Percentiles rank a stretch among this genome's conserved stretches.
phyloP scores from a whole-genome alignment of 371 early-diverging fungal species.

The Apophysomyces sp. region DNA sequence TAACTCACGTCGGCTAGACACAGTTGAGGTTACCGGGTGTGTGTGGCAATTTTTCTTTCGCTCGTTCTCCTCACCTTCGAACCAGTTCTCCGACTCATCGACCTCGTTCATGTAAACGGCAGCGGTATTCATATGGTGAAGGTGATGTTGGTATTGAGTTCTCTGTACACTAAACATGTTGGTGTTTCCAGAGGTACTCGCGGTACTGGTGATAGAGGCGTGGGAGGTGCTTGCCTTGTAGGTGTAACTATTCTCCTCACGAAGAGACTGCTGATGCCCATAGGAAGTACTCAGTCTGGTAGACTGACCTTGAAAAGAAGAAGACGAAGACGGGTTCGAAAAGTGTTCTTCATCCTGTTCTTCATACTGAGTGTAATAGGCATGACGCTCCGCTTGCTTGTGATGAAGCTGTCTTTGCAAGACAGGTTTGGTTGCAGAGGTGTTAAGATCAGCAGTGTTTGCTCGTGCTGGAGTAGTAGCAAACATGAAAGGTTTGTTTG shows the following conservation, averaged over 20 bases:
- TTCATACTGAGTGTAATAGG: neutral
- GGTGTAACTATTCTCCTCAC: neutral
- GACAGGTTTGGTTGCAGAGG: slow-evolving; percentile 8
- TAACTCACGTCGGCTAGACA: neutral
- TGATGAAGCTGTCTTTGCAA: slow-evolving; percentile 8
- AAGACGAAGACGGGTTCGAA: neutral
- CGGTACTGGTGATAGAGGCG: neutral
- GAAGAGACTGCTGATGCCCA: neutral
- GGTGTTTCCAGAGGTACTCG: neutral
- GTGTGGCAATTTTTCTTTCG: neutral
- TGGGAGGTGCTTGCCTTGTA: neutral
- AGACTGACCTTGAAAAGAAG: neutral
- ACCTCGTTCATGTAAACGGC: slow-evolving; percentile 11
- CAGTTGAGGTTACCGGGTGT: neutral
- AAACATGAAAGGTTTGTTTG: slow-evolving; percentile 24
- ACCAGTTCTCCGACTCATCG: slow-evolving; percentile 21
- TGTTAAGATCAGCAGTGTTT: slow-evolving; percentile 12
- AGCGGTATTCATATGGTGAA: slow-evolving; percentile 2
- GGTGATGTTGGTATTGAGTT: slow-evolving; percentile 8
- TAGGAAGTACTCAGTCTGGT: slow-evolving; percentile 1
- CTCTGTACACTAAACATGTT: neutral
- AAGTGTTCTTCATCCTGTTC: slow-evolving; percentile 5
- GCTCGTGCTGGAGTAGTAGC: slow-evolving; percentile 20
- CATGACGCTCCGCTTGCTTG: slow-evolving; percentile 1
- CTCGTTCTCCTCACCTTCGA: slow-evolving; percentile 15